Evolutionary conservation across 257 asterid genomes (phyloP).

Genomic region (Solanum sitiens): DNA sequence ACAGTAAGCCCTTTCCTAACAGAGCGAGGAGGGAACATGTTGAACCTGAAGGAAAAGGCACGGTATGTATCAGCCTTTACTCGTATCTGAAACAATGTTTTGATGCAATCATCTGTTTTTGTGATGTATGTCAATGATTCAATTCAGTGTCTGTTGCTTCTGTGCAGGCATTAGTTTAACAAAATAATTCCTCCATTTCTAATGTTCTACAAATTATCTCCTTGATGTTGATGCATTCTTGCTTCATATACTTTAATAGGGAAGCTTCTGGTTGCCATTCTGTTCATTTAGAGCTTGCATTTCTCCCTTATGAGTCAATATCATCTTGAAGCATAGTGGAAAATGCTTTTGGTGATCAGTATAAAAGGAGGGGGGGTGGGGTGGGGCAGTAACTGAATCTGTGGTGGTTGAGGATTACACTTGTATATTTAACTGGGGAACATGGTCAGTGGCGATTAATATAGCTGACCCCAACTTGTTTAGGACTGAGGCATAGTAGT

Average conservation of each 20-base stretch:
- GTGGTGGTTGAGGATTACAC: neutral
- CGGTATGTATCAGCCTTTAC: conserved; percentile 30
- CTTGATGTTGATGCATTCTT: neutral
- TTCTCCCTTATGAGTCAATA: neutral
- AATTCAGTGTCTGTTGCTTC: neutral
- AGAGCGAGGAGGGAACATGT: conserved; percentile 48
- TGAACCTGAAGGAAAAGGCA: conserved; percentile 56
- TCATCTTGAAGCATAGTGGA: neutral
- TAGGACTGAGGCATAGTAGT: neutral
- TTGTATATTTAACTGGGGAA: neutral
- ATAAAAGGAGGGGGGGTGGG: neutral
- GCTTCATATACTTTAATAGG: neutral
- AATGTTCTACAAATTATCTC: neutral
- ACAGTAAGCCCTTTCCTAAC: conserved; percentile 13
- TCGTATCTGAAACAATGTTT: neutral
- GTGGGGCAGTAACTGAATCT: neutral
- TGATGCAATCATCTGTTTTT: neutral
- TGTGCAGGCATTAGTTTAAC: neutral
- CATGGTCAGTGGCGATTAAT: neutral
- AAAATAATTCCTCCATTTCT: neutral
- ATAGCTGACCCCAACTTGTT: neutral
- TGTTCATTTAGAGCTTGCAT: neutral
- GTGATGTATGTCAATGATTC: neutral
- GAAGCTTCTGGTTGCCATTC: neutral
- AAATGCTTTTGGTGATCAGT: neutral